phyloP scores from a whole-genome alignment of 2,329 filamentous ascomycete genomes.

The Phoma sp. region DNA sequence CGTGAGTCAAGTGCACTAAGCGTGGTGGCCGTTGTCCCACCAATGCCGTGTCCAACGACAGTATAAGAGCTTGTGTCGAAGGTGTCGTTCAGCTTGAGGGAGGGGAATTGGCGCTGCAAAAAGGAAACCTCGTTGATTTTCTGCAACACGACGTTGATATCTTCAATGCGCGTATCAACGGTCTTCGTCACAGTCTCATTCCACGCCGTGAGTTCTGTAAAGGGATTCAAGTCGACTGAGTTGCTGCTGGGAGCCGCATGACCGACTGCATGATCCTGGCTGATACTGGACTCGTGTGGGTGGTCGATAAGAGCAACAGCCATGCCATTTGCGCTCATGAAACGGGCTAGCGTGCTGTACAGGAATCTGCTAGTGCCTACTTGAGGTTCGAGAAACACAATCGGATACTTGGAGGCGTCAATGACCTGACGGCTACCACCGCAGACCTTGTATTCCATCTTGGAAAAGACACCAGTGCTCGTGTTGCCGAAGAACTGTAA shows the following conservation, averaged over 20 bases:
- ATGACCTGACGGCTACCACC: conserved; percentile 13
- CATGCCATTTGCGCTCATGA: conserved; percentile 56
- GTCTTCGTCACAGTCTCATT: conserved; percentile 21
- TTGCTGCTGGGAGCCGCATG: conserved; percentile 34
- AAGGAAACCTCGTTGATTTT: conserved; percentile 10
- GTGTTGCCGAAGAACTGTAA: conserved; percentile 34
- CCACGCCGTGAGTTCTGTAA: conserved; percentile 22
- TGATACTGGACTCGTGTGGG: conserved; percentile 53
- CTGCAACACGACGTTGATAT: conserved; percentile 29
- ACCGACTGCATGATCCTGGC: conserved; percentile 53
- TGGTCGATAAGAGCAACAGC: conserved; percentile 59
- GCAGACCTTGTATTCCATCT: conserved; percentile 26
- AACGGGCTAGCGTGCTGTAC: conserved; percentile 54
- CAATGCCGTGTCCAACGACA: conserved; percentile 40
- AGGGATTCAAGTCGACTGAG: conserved; percentile 22
- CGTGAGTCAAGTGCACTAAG: conserved; percentile 17
- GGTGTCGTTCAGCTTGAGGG: conserved; percentile 14
- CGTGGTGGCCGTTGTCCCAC: conserved; percentile 33
- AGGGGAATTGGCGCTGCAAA: conserved; percentile 16
- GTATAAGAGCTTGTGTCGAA: conserved; percentile 18
- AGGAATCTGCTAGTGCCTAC: conserved; percentile 52
- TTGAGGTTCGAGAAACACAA: conserved; percentile 56
- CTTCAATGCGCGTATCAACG: conserved; percentile 22
- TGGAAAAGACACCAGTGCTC: conserved; percentile 27
- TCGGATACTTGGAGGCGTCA: conserved; percentile 15